Evolutionary conservation across 805 yeast species (phyloP).

Genomic region (Grigorovia transvaalensis): DNA sequence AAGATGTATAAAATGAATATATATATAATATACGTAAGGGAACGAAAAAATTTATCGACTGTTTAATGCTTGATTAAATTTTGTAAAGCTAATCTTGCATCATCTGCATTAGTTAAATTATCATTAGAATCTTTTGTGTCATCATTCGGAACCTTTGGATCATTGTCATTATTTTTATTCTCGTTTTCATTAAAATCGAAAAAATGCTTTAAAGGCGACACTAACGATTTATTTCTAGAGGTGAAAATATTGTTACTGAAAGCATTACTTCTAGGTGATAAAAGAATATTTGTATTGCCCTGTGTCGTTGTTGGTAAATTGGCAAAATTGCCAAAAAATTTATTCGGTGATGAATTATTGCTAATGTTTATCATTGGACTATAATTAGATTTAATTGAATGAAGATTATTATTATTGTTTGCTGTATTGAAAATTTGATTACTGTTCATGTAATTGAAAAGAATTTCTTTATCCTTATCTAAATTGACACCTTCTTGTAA

Average conservation of each 20-base stretch:
- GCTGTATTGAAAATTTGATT: neutral
- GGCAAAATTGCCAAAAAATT: neutral
- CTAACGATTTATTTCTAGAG: neutral
- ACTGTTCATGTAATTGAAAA: too few relatives aligned
- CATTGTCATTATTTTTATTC: neutral
- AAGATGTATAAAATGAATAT: neutral
- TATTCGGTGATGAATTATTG: neutral
- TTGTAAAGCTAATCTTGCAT: conserved; percentile 24
- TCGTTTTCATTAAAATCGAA: neutral
- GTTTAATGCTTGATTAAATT: conserved; percentile 16
- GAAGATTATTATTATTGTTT: too few relatives aligned
- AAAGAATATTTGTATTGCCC: neutral
- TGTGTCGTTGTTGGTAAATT: neutral
- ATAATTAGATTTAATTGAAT: neutral
- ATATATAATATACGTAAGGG: neutral
- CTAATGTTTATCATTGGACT: neutral
- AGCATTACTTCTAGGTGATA: neutral
- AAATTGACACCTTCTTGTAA: neutral
- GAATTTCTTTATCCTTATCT: neutral
- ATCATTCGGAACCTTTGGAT: neutral
- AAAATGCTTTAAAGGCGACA: neutral
- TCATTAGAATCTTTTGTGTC: neutral
- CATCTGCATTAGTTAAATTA: conserved; percentile 11
- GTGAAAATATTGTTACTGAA: neutral
- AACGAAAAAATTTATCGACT: neutral